Percentiles rank a stretch among this genome's conserved stretches.
phyloP scores from a whole-genome alignment of 805 yeast genomes.

The Henningerozyma blattae region DNA sequence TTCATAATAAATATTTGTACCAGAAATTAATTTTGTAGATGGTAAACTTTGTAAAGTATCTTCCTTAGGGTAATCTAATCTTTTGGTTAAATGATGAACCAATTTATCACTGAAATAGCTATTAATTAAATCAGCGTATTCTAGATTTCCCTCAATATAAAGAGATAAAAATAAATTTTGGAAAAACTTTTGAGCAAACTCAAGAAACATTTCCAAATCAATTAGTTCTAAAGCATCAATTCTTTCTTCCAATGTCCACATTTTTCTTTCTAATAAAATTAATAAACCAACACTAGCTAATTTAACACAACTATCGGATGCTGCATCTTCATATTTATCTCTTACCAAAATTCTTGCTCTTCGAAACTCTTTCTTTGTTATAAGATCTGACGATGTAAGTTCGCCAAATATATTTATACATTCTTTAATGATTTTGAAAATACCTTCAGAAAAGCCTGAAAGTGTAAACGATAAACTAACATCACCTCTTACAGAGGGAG shows the following conservation, averaged over 20 bases:
- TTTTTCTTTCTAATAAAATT: slow-evolving; percentile 42
- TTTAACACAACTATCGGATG: slow-evolving; percentile 33
- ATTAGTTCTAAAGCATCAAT: slow-evolving; percentile 42
- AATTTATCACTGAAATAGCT: slow-evolving; percentile 15
- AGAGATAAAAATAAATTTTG: slow-evolving; percentile 24
- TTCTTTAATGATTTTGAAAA: slow-evolving; percentile 22
- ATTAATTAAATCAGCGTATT: slow-evolving; percentile 15
- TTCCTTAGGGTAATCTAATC: not conserved
- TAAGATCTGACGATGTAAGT: slow-evolving; percentile 8
- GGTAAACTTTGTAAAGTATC: slow-evolving; percentile 9
- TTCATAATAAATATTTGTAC: slow-evolving; percentile 25
- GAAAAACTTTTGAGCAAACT: slow-evolving; percentile 20
- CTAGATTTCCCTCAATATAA: slow-evolving; percentile 40
- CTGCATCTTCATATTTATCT: slow-evolving; percentile 33
- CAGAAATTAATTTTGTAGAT: slow-evolving; percentile 29
- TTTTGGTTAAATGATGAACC: slow-evolving; percentile 16
- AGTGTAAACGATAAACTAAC: slow-evolving; percentile 40
- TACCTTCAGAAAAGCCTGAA: slow-evolving; percentile 38
- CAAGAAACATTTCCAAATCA: slow-evolving; percentile 26
- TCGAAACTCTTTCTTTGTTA: slow-evolving; percentile 28
- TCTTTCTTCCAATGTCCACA: slow-evolving; percentile 45
- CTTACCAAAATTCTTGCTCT: slow-evolving; percentile 37
- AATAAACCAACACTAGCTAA: slow-evolving; percentile 39
- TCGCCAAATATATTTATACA: slow-evolving; percentile 20
- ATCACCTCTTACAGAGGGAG: slow-evolving; percentile 43